These are phyloP conservation scores for Paramecium caudatum DNA, from an alignment of 73 alveolate species.

Conservation along the genomic window DNA sequence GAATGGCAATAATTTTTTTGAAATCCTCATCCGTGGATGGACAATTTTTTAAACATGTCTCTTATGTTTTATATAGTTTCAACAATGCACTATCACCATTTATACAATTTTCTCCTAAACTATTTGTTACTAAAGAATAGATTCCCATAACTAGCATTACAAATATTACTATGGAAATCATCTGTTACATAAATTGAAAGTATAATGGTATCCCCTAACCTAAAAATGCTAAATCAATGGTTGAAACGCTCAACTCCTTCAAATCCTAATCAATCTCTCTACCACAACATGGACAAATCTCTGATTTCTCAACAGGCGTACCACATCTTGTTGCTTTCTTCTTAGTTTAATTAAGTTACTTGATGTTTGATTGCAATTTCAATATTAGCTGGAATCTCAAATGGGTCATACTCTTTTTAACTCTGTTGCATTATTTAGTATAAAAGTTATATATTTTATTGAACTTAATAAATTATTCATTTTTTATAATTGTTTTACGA, in stretches of 20 bases:
- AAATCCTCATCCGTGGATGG: not conserved
- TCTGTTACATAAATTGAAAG: not conserved
- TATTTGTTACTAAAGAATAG: not conserved
- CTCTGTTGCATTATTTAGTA: too few relatives aligned
- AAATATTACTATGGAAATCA: not conserved
- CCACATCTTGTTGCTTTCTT: conserved; percentile 30
- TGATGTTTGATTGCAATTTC: not conserved
- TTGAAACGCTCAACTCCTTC: not conserved
- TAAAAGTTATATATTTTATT: too few relatives aligned
- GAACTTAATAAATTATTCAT: too few relatives aligned
- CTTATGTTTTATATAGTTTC: not conserved
- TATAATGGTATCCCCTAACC: conserved; percentile 2
- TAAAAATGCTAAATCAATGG: not conserved
- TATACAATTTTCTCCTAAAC: not conserved
- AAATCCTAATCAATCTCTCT: too few relatives aligned
- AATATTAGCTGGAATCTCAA: conserved; percentile 12
- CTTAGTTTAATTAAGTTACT: not conserved
- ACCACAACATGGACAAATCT: conserved; percentile 46
- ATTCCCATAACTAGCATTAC: not conserved
- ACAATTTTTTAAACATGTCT: not conserved
- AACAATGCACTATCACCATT: not conserved
- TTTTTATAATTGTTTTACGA: too few relatives aligned
- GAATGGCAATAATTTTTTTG: not conserved
- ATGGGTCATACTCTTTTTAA: too few relatives aligned
- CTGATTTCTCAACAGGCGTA: conserved; percentile 6